Conservation (phyloP, 192 early-diverging fungal species). For the Linnemannia elongata region DNA sequence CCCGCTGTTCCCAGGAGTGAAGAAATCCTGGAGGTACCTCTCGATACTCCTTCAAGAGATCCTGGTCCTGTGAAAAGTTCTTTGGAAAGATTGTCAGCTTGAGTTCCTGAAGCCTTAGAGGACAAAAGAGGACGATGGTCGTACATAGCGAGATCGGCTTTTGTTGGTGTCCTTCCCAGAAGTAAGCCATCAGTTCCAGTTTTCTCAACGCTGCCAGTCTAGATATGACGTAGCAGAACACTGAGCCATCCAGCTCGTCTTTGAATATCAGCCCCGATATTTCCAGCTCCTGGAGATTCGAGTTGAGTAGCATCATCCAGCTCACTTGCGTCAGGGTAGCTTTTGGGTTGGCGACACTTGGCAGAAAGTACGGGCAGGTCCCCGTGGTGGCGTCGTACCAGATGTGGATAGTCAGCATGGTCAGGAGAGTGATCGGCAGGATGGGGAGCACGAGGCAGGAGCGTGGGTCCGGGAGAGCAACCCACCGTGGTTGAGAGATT, state of each 20-base stretch:
- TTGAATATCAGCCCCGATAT: not conserved
- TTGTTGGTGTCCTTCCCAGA: not conserved
- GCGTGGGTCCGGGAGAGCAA: no score
- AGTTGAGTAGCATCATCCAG: not conserved
- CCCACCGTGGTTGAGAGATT: no score
- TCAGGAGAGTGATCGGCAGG: no score
- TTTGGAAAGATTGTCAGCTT: no score
- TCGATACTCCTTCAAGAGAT: not conserved
- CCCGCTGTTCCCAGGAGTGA: not conserved
- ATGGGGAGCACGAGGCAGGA: no score
- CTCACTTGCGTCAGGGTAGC: not conserved
- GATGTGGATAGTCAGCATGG: no score
- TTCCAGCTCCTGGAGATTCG: not conserved
- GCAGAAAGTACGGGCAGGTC: not conserved
- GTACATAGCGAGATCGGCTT: not conserved
- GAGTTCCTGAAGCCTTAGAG: not conserved
- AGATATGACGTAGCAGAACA: not conserved
- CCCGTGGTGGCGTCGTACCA: no score
- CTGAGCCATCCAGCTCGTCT: not conserved
- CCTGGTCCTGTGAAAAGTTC: no score
- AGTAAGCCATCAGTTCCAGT: not conserved
- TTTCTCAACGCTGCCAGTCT: not conserved
- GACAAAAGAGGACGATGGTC: not conserved
- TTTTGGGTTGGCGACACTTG: not conserved
- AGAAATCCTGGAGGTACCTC: no score